Evolutionary conservation across 768 basidiomycete species (phyloP).

Genomic region (Mycena latifolia): DNA sequence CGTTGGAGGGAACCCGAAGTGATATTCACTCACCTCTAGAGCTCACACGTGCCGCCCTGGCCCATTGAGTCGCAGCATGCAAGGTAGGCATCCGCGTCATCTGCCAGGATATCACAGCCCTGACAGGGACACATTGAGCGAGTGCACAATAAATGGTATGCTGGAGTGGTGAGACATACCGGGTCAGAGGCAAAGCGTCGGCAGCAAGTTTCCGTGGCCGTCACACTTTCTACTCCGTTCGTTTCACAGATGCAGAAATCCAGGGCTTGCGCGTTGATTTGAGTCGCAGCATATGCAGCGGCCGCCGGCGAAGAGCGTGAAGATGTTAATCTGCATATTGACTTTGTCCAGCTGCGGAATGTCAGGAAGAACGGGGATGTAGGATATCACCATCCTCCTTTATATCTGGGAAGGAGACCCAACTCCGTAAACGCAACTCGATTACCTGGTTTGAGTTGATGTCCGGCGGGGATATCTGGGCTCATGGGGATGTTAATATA

Average conservation of each 20-base stretch:
- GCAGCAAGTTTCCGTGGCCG: constrained; percentile 4
- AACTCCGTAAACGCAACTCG: neutral
- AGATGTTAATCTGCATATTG: constrained; percentile 3
- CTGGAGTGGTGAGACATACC: too few species aligned
- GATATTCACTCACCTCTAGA: too few species aligned
- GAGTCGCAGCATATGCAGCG: neutral
- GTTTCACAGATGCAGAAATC: neutral
- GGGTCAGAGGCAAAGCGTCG: neutral
- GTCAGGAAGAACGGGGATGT: neutral
- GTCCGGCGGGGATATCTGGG: too few species aligned
- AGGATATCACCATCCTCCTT: constrained; percentile 2
- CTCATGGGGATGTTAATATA: neutral
- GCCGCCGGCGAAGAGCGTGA: constrained; percentile 1
- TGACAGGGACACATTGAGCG: too few species aligned
- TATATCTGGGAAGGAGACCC: neutral
- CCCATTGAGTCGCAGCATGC: too few species aligned
- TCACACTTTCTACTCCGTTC: constrained; percentile 1
- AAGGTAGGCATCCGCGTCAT: too few species aligned
- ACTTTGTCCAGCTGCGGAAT: constrained; percentile 3
- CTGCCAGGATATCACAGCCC: too few species aligned
- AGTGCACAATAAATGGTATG: neutral
- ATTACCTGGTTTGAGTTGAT: constrained; percentile 5
- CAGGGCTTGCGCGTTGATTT: constrained; percentile 2
- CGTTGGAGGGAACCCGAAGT: too few species aligned
- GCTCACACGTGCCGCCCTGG: too few species aligned